A percentile compares a stretch with the other conserved stretches of the same genome.
These are phyloP conservation scores for Termitomyces sp. DNA, from an alignment of 768 basidiomycete genomes.

Conservation along the genomic window DNA sequence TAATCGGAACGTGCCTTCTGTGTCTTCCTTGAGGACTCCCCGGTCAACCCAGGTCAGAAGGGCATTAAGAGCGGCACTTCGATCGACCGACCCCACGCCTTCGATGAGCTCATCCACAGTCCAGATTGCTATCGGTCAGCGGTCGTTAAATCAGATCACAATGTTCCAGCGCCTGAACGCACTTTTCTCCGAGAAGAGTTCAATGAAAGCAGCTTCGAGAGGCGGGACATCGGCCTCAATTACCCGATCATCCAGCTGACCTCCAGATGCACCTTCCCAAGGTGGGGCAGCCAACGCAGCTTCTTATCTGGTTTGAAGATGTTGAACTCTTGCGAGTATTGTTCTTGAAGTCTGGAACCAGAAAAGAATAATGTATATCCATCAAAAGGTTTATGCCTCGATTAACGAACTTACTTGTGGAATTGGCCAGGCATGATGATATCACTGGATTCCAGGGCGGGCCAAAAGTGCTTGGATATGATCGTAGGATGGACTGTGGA, in stretches of 20 bases:
- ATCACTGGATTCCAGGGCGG: constrained; percentile 66
- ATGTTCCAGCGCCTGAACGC: background rate
- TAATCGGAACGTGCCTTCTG: constrained; percentile 54
- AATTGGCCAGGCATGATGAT: constrained; percentile 86
- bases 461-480: constrained; percentile 96
- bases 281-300: constrained; percentile 83
- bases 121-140: constrained; percentile 55
- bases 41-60: constrained; percentile 80
- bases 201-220: constrained; percentile 87
- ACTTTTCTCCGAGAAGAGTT: constrained; percentile 77
- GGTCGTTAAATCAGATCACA: background rate
- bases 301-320: constrained; percentile 90
- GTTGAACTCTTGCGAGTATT: constrained; percentile 74
- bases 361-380: constrained; percentile 4
- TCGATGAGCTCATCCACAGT: constrained; percentile 60
- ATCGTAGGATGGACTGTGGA: constrained; percentile 81
- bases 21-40: constrained; percentile 72
- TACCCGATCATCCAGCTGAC: constrained; percentile 79
- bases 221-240: constrained; percentile 76
- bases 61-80: constrained; percentile 63
- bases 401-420: constrained; percentile 62
- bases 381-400: background rate
- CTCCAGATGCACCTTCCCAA: constrained; percentile 79
- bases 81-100: constrained; percentile 61
- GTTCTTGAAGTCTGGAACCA: constrained; percentile 55